A percentile compares a stretch with the other conserved stretches of the same genome.
phyloP scores from a whole-genome alignment of 306 rosid genomes.

The Cicer judaicum region DNA sequence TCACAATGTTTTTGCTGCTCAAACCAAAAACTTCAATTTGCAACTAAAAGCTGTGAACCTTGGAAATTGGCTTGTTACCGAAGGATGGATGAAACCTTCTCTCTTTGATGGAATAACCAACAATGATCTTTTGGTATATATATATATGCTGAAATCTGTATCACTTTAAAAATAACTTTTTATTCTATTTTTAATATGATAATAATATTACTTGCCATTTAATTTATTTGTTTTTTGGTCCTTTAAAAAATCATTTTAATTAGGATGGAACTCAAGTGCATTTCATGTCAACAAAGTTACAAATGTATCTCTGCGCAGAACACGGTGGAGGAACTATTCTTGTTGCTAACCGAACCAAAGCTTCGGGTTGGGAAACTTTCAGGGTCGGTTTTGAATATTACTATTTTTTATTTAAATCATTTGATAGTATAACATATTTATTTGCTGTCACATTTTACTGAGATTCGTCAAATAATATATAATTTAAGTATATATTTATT shows the following conservation, averaged over 20 bases:
- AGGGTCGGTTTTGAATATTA: constrained; percentile 44
- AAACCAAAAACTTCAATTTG: constrained; percentile 44
- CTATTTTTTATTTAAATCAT: not conserved
- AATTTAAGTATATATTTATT: too few relatives aligned
- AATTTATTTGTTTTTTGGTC: too few relatives aligned
- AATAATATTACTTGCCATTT: not conserved
- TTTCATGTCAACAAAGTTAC: constrained; percentile 58
- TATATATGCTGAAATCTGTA: constrained; percentile 17
- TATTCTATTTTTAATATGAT: not conserved
- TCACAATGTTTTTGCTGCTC: constrained; percentile 42
- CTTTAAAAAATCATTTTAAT: not conserved
- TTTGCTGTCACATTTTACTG: too few relatives aligned
- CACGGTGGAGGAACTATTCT: constrained; percentile 62
- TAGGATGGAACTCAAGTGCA: constrained; percentile 79
- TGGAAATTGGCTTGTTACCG: constrained; percentile 70
- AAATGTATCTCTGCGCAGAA: constrained; percentile 57
- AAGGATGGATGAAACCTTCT: constrained; percentile 79
- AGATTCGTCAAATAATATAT: too few relatives aligned
- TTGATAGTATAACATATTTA: too few relatives aligned
- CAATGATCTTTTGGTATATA: constrained; percentile 61
- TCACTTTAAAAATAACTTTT: not conserved
- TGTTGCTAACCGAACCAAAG: constrained; percentile 56
- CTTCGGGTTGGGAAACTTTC: constrained; percentile 71
- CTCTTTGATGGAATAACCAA: constrained; percentile 62
- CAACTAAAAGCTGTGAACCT: constrained; percentile 71